Evolutionary conservation across 768 basidiomycete species (phyloP), one percentile per base, ranked within the genome.

Genomic region (Podaxis sp.): DNA sequence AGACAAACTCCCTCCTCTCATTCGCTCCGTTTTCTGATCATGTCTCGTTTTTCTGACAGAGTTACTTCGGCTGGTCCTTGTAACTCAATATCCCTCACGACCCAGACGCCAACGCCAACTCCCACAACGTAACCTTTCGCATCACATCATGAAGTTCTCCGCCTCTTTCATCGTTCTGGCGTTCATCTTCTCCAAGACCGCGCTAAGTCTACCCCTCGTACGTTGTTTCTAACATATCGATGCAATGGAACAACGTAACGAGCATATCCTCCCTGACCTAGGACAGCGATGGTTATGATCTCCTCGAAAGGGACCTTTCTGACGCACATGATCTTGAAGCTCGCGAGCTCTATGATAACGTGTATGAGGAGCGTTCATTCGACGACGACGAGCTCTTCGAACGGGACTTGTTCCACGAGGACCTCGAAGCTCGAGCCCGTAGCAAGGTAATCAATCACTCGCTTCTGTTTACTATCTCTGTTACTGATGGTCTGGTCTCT

Each of bases 11-110:
- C 36, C 51, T 52, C 14, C 3, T 14, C 18, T 32, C 5, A 1
- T 52, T 32, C 0, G 7, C 7, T 7, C 1, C 7, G 10, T 36
- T n/a, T 32, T 4, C 51, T 52, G 51, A 52, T 32, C 3, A 1
- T 32, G 32, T 32, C 16, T 32, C 32, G 14, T 36, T 10, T 21
- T 3, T 18, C 35, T 23, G 21, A 10, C 54, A 55, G 44, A 57
- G 42, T 42, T 55, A 55, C 54, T 55, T 55, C 37, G 54, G 54
- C 54, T 55, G 54, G 54, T 42, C 54, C 54, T 48, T 42, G 54
- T 55, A 55, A 42, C 37, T 55, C 5, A 4, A 16, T 13, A 38
- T 23, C 21, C 6, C 23, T 55, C 23, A 25, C 23, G 10, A 42
- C 27, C 2, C 14, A 27, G 5, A 23, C 10, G 21, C 5, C 23